Evolutionary conservation across 495 filamentous ascomycete genomes (phyloP), one percentile per base, ranked within the genome.

Genomic region (Aspergillus biplanus): DNA sequence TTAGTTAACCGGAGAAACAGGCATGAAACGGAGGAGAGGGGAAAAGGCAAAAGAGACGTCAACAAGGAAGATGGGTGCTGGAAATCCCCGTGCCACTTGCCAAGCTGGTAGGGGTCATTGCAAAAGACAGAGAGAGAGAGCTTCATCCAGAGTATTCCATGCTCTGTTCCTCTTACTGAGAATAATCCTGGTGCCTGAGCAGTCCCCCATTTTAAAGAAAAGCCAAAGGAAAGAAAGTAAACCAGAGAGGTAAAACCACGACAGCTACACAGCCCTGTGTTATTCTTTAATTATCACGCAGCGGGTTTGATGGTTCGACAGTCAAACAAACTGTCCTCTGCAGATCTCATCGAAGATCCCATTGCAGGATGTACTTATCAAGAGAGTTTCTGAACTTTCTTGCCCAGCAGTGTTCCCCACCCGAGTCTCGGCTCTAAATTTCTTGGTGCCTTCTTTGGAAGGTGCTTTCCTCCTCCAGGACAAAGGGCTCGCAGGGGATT

Each of bases 321-420:
- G n/a, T 44, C 15, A 9, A 47, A 21, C 16, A 31, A 15, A 32
- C n/a, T 37, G 44, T 48, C 37, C 50, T 46, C 47, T 34, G 52
- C n/a, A 56, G 58, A 61, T 65, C 63, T 61, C 56, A 65, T 65
- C 58, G 53, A 58, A 27, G 63, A 65, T 65, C 58, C 53, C 53
- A 31, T 60, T 37, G 47, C 50, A 32, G 8, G 39, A 44, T 39
- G 37, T 11, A 27, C 21, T 27, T 27, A 27, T 27, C 21, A 2
- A 27, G 21, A 27, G 21, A 1, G 21, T 27, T 27, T 27, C 21
- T 27, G 21, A 27, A 27, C 21, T 27, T 27, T 27, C 21, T 27
- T 27, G 21, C 21, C 21, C 21, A 27, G 21, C 21, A 2, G 21
- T 27, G 21, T 27, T 27, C 21, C 21, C 21, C 21, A 27, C 21